Conservation (phyloP, 306 rosid genomes). For the Ziziphus jujuba region DNA sequence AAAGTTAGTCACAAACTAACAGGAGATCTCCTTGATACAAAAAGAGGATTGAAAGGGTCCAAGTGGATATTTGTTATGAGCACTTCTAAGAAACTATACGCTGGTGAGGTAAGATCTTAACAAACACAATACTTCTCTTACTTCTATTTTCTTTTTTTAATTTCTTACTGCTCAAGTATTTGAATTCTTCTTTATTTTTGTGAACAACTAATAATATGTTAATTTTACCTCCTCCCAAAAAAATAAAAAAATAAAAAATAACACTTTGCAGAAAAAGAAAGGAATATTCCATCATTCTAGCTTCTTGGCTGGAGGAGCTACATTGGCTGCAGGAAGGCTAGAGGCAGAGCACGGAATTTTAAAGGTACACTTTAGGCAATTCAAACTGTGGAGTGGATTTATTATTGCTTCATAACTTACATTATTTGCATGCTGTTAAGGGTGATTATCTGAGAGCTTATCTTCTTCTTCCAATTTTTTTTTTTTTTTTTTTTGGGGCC, state of each 20-base stretch:
- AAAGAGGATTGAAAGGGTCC: conserved; percentile 34
- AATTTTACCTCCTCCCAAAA: background rate
- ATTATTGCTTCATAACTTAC: background rate
- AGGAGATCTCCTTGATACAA: conserved; percentile 61
- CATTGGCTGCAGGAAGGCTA: conserved; percentile 90
- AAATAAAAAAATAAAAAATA: too few relatives aligned
- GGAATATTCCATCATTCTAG: conserved; percentile 88
- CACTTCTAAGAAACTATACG: conserved; percentile 82
- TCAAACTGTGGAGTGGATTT: background rate
- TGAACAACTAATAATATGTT: conserved; percentile 16
- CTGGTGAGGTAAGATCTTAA: conserved; percentile 66
- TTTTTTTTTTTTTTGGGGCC: background rate
- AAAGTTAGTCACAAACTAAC: conserved; percentile 54
- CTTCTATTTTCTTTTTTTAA: conserved; percentile 2
- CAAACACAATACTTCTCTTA: background rate
- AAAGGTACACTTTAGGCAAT: conserved; percentile 50
- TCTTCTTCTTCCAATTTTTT: background rate
- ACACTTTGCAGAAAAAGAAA: conserved; percentile 71
- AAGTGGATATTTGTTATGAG: conserved; percentile 97
- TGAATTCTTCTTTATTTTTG: background rate
- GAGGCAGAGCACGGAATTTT: conserved; percentile 64
- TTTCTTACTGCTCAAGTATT: background rate
- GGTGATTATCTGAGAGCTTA: background rate
- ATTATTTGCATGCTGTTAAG: too few relatives aligned
- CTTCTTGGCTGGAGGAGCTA: conserved; percentile 90